phyloP scores from a whole-genome alignment of 2,329 filamentous ascomycete genomes.

The Exophiala alcalophila region DNA sequence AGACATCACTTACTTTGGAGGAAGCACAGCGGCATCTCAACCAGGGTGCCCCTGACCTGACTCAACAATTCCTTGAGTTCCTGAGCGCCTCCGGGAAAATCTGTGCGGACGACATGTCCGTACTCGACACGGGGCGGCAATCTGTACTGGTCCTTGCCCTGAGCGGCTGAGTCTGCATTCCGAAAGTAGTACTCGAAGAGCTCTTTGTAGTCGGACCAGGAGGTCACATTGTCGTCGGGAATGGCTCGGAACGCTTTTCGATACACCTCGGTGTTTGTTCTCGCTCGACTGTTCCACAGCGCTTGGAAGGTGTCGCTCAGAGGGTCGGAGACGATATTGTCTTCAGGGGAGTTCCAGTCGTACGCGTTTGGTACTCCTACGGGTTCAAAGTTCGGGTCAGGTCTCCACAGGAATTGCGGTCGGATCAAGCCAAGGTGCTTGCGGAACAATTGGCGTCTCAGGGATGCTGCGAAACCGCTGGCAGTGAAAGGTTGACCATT shows the following conservation, averaged over 20 bases:
- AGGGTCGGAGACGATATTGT: slow-evolving; percentile 55
- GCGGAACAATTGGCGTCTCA: slow-evolving; percentile 80
- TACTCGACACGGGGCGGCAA: slow-evolving; percentile 66
- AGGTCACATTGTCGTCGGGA: slow-evolving; percentile 56
- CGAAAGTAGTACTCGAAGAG: slow-evolving; percentile 62
- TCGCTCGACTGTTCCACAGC: slow-evolving; percentile 58
- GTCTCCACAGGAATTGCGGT: slow-evolving; percentile 65
- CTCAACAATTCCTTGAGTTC: slow-evolving; percentile 69
- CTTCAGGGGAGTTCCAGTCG: slow-evolving; percentile 52
- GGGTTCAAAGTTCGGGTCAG: slow-evolving; percentile 57
- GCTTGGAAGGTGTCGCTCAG: slow-evolving; percentile 55
- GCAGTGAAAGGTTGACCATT: slow-evolving; percentile 72
- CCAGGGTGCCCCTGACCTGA: slow-evolving; percentile 65
- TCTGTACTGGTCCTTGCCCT: slow-evolving; percentile 41
- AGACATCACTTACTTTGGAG: slow-evolving; percentile 42
- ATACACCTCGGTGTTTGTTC: slow-evolving; percentile 59
- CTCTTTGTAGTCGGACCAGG: slow-evolving; percentile 61
- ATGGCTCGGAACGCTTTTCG: slow-evolving; percentile 62
- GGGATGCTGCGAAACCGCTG: slow-evolving; percentile 75
- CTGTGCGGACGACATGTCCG: slow-evolving; percentile 80
- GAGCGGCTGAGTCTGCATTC: slow-evolving; percentile 41
- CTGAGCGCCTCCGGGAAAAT: slow-evolving; percentile 66
- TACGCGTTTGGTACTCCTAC: slow-evolving; percentile 55
- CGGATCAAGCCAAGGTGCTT: slow-evolving; percentile 83
- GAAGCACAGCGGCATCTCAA: slow-evolving; percentile 91